Conservation (phyloP, 768 basidiomycete species). For the Butyriboletus loyo region DNA sequence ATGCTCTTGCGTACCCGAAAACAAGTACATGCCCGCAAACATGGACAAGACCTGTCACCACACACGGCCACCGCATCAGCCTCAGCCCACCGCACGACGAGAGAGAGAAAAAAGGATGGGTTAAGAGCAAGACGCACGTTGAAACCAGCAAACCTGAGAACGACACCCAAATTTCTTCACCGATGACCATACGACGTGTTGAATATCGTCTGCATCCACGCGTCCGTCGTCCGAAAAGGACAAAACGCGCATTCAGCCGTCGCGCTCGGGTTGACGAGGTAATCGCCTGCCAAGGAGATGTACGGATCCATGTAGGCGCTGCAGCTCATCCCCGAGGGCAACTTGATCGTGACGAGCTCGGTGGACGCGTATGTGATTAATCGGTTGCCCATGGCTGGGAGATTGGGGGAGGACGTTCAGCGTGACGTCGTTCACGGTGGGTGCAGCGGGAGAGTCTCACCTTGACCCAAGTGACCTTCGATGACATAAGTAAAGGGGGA, state of each 20-base stretch:
- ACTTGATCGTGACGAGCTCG: constrained; percentile 53
- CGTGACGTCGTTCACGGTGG: not conserved
- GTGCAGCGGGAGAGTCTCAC: not conserved
- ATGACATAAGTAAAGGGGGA: constrained; percentile 48
- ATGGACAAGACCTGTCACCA: not conserved
- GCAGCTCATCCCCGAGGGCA: constrained; percentile 55
- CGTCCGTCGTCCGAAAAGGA: constrained; percentile 47
- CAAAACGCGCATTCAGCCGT: constrained; percentile 55
- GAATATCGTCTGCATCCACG: not conserved
- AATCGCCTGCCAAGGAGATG: constrained; percentile 51
- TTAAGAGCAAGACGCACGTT: not conserved
- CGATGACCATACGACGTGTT: constrained; percentile 5
- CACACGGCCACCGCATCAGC: not conserved
- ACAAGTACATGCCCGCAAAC: not conserved
- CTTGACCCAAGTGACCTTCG: constrained; percentile 30
- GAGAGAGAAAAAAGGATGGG: no score
- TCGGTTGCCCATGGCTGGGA: constrained; percentile 40
- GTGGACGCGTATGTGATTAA: constrained; percentile 45
- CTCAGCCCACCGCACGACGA: no score
- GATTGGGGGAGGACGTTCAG: not conserved
- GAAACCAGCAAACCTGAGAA: not conserved
- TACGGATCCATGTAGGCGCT: constrained; percentile 47
- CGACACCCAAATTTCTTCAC: constrained; percentile 13
- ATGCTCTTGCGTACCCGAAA: not conserved
- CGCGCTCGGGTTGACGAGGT: constrained; percentile 53